Evolutionary conservation across 1,284 basidiomycete genomes (phyloP).

Genomic region (Violaceomyces palustris): DNA sequence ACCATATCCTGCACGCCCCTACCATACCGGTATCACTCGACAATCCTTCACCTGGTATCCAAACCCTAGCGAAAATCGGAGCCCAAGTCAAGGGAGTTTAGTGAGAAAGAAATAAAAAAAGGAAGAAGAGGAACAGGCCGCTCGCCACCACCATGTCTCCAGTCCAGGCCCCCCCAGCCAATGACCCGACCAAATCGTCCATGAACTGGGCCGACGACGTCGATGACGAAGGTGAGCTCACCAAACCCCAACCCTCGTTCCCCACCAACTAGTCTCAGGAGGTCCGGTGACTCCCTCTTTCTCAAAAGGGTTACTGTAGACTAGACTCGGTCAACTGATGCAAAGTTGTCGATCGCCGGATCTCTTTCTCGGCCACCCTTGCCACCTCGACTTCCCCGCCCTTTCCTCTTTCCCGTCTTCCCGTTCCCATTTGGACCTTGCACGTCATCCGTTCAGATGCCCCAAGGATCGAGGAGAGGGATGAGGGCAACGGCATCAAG

Average conservation of each 20-base stretch:
- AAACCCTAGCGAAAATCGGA: no score
- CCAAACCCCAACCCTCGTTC: background rate
- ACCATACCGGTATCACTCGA: no score
- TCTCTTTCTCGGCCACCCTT: no score
- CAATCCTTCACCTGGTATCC: no score
- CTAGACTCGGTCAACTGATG: no score
- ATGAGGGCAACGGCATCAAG: slow-evolving; percentile 83
- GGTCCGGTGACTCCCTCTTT: no score
- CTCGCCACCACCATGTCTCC: slow-evolving; percentile 15
- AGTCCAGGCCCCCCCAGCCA: slow-evolving; percentile 20
- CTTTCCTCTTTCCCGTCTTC: background rate
- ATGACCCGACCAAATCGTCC: slow-evolving; percentile 1
- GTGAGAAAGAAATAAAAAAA: no score
- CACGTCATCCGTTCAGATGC: slow-evolving; percentile 8
- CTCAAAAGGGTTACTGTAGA: no score
- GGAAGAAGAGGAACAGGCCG: no score
- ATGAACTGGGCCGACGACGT: slow-evolving; percentile 52
- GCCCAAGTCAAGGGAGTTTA: no score
- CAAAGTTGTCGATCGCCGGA: no score
- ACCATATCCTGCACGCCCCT: background rate
- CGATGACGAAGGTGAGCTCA: slow-evolving; percentile 26
- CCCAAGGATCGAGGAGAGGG: slow-evolving; percentile 58
- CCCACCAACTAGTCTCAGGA: no score
- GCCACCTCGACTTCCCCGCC: background rate
- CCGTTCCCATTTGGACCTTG: background rate